Percentiles rank a stretch among this genome's conserved stretches.
Conservation (phyloP, 208 protist species). For the Crithidia bombi region DNA sequence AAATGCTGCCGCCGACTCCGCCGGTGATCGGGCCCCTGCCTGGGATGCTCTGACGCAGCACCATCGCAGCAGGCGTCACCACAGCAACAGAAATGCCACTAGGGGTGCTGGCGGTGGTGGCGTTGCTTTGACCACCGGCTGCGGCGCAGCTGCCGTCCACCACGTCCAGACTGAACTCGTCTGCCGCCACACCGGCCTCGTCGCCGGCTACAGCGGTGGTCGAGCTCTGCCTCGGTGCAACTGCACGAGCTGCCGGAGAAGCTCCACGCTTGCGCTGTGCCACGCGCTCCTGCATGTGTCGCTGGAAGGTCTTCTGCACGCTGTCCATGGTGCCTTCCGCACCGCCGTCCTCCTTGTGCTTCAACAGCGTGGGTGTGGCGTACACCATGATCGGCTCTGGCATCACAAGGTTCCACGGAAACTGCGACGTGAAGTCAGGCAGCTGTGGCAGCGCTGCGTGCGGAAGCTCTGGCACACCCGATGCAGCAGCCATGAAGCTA, state of each 20-base stretch:
- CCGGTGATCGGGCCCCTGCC: not conserved
- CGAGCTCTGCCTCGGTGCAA: not conserved
- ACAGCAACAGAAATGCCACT: not conserved
- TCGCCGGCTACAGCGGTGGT: not conserved
- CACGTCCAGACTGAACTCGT: not conserved
- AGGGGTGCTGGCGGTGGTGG: not conserved
- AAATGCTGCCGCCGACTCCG: not conserved
- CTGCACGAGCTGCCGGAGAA: not conserved
- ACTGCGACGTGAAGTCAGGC: conserved; percentile 25
- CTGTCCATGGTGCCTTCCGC: conserved; percentile 5
- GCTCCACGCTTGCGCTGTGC: not conserved
- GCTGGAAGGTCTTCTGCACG: conserved; percentile 12
- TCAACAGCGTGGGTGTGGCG: not conserved
- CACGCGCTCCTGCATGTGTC: conserved; percentile 15
- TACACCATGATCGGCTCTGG: conserved; percentile 25
- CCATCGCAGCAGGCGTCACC: conserved; percentile 11
- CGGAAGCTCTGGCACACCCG: not conserved
- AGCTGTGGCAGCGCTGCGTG: conserved; percentile 6
- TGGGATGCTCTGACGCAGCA: conserved; percentile 12
- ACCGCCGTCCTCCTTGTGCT: not conserved
- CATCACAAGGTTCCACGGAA: conserved; percentile 32
- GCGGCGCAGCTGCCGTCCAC: not conserved
- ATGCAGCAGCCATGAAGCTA: conserved; percentile 4
- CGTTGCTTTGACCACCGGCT: not conserved
- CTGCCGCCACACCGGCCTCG: not conserved